Base-by-base conservation (phyloP, 148 eudicot genomes). In the Nyssa sinensis region DNA sequence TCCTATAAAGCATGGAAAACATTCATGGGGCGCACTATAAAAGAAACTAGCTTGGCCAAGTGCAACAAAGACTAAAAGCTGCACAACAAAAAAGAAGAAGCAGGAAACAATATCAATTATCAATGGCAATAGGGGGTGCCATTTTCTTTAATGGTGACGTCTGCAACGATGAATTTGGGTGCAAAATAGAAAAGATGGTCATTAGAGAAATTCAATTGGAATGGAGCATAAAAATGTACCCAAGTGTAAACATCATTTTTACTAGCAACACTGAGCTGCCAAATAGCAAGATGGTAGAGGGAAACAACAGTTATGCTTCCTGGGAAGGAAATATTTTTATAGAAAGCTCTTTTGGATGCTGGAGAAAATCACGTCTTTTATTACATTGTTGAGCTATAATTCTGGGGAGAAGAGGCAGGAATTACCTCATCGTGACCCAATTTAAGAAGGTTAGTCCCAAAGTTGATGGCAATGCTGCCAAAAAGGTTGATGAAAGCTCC, bases 391-490 rank as follows among this genome's bases (percentile, higher is more conserved):
- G 21, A 5, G 59, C 59, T 24, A 55, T 13, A n/a, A 24, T 55
- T 21, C 51, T 55, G 24, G 63, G 8, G 57, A 60, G 55, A 35
- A n/a, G 41, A 1, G 73, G n/a, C 58, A 19, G 12, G 44, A 55
- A 60, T 64, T 82, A 94, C 98, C 97, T 94, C 98, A 37, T 88
- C 93, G 74, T 94, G 97, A 73, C 98, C 98, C 82, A 94, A 78
- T 83, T 94, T 94, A 77, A 94, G 97, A 67, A 94, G 96, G 82
- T 94, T 94, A 53, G 98, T 94, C 34, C 98, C 98, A 80, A 92
- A 94, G 78, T 94, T 94, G 73, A 94, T 94, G 39, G 97, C 94
- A 76, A 94, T 86, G 81, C 98, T 94, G 70, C 98, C 98, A 79
- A 87, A 82, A 69, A 94, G 87, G 82, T 94, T 94, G 73, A 94